Evolutionary conservation across 805 yeast genomes (phyloP).

Genomic region (Candida tammaniensis): DNA sequence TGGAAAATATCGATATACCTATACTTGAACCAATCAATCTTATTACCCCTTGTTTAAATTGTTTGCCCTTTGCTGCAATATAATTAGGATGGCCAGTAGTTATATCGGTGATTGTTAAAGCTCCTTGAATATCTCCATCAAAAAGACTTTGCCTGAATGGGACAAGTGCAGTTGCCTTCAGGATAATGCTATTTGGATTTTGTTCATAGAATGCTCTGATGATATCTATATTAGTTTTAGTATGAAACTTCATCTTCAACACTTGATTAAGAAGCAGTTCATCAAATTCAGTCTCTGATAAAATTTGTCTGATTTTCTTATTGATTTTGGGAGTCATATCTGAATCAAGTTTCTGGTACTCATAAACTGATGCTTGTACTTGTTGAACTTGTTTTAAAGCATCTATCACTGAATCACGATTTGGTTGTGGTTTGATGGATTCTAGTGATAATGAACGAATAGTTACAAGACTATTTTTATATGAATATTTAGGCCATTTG

Average conservation of each 20-base stretch:
- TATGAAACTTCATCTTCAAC: slow-evolving; percentile 33
- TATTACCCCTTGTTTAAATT: slow-evolving; percentile 28
- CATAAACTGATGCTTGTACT: neutral
- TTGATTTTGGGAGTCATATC: too few relatives aligned
- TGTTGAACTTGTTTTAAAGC: neutral
- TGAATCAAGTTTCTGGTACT: too few relatives aligned
- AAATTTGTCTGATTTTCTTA: slow-evolving; percentile 5
- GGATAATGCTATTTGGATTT: slow-evolving; percentile 28
- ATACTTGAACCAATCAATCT: slow-evolving; percentile 31
- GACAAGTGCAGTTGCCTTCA: slow-evolving; percentile 47
- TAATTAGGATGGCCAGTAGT: slow-evolving; percentile 61
- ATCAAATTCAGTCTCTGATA: slow-evolving; percentile 14
- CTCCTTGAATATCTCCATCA: slow-evolving; percentile 55
- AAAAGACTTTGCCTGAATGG: slow-evolving; percentile 61
- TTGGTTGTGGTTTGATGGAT: too few relatives aligned
- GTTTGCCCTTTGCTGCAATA: slow-evolving; percentile 28
- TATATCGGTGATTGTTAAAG: slow-evolving; percentile 55
- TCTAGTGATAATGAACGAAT: too few relatives aligned
- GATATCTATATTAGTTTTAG: slow-evolving; percentile 24
- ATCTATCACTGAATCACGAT: neutral
- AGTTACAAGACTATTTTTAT: too few relatives aligned
- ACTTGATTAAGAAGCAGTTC: slow-evolving; percentile 23
- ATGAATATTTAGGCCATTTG: too few relatives aligned
- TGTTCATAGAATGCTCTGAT: slow-evolving; percentile 24
- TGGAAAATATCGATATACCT: slow-evolving; percentile 34